These are phyloP conservation scores for Colletotrichum sublineola DNA, from an alignment of 2,329 filamentous ascomycete species.

Conservation along the genomic window DNA sequence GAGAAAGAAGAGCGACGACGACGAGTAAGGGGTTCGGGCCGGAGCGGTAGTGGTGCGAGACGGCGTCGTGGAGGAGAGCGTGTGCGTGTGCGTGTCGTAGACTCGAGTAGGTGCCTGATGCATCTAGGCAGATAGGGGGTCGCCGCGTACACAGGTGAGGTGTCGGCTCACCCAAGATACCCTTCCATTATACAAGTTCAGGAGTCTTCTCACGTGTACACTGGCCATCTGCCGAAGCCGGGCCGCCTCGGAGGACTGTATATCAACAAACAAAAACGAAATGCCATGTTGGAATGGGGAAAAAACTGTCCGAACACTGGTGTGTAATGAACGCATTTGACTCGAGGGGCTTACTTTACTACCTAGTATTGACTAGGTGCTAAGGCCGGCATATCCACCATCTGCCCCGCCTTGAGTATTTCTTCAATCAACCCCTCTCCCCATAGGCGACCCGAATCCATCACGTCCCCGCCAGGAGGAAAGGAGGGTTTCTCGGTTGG, in stretches of 20 bases:
- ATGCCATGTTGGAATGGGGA: conserved; percentile 8
- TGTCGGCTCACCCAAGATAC: conserved; percentile 40
- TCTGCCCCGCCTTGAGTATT: neutral
- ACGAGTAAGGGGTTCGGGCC: conserved; percentile 35
- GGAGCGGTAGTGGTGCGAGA: neutral
- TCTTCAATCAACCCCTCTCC: neutral
- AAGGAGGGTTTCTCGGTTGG: too few species aligned
- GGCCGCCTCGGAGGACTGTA: conserved; percentile 3
- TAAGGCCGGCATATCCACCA: neutral
- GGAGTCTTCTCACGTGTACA: conserved; percentile 18
- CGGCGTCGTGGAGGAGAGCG: neutral
- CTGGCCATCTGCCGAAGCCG: neutral
- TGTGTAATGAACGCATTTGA: conserved; percentile 17
- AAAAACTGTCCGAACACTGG: neutral
- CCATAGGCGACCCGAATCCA: neutral
- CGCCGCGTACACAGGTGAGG: conserved; percentile 31
- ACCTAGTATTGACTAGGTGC: conserved; percentile 2
- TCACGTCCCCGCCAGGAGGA: neutral
- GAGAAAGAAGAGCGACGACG: conserved; percentile 66
- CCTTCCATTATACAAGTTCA: conserved; percentile 39
- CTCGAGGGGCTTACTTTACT: neutral
- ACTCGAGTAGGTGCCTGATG: conserved; percentile 13
- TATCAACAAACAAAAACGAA: conserved; percentile 17
- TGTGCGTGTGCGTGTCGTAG: conserved; percentile 15
- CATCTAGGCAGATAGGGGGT: conserved; percentile 21